A percentile compares a stretch with the other conserved stretches of the same genome.
These are phyloP conservation scores for Lactifluus volemus DNA, from an alignment of 768 basidiomycete species.

Conservation along the genomic window DNA sequence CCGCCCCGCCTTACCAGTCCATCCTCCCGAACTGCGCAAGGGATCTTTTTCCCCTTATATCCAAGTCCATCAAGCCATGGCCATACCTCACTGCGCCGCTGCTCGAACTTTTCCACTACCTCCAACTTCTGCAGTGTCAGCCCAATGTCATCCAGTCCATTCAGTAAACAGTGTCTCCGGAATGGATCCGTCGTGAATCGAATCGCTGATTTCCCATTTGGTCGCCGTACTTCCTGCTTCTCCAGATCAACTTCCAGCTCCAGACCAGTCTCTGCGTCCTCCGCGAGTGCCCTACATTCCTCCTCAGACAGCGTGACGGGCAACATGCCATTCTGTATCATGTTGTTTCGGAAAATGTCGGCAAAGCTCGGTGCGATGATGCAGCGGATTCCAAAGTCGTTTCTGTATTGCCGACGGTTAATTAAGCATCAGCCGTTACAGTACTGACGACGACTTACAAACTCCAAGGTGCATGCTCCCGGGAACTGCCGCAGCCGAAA, in stretches of 20 bases:
- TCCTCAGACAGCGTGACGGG: conserved; percentile 42
- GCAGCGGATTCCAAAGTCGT: conserved; percentile 56
- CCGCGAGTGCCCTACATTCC: conserved; percentile 39
- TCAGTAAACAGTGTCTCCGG: conserved; percentile 87
- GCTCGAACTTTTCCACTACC: conserved; percentile 74
- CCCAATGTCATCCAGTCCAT: conserved; percentile 95
- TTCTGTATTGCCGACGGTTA: conserved; percentile 23
- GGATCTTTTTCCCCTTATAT: conserved; percentile 73
- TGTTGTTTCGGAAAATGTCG: conserved; percentile 56
- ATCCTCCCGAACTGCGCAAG: conserved; percentile 43
- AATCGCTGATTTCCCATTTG: conserved; percentile 63
- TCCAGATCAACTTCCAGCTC: conserved; percentile 56
- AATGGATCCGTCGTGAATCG: conserved; percentile 81
- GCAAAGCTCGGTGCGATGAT: conserved; percentile 55
- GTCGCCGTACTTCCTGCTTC: conserved; percentile 45
- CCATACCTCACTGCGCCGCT: conserved; percentile 67
- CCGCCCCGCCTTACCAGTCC: conserved; percentile 55
- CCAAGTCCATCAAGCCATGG: conserved; percentile 97
- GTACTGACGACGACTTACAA: conserved; percentile 27
- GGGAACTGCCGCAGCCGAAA: conserved; percentile 55
- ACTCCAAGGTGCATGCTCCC: conserved; percentile 57
- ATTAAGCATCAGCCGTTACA: too few relatives aligned
- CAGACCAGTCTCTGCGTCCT: conserved; percentile 42
- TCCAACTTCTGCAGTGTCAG: conserved; percentile 78
- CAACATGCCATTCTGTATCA: conserved; percentile 60